phyloP scores from a whole-genome alignment of 31 red algal genomes.

The Odonthalia washingtoniensis region DNA sequence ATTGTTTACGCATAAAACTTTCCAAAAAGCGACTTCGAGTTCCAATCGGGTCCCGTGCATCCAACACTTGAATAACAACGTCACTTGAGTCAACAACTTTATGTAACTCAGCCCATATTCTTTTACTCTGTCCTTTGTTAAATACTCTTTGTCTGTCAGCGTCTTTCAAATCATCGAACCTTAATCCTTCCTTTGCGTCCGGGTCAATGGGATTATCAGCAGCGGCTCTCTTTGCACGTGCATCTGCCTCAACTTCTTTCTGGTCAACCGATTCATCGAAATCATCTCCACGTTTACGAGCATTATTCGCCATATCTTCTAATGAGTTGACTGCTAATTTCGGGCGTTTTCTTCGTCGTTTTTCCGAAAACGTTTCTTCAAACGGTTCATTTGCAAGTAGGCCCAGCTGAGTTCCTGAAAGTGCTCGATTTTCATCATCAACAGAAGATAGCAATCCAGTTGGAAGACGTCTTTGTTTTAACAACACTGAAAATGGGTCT shows the following conservation, averaged over 20 bases:
- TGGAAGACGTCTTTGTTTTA: conserved; percentile 84
- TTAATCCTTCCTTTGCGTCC: conserved; percentile 49
- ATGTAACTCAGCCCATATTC: conserved; percentile 96
- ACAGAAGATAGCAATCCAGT: conserved; percentile 70
- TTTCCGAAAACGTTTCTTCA: conserved; percentile 86
- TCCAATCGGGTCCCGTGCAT: conserved; percentile 90
- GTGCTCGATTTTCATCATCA: conserved; percentile 46
- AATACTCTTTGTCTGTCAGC: conserved; percentile 71
- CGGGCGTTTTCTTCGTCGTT: conserved; percentile 82
- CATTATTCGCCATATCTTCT: conserved; percentile 67
- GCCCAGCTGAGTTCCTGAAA: conserved; percentile 65
- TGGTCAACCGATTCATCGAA: conserved; percentile 61
- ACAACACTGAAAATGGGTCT: conserved; percentile 90
- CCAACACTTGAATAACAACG: conserved; percentile 95
- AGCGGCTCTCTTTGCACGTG: conserved; percentile 53
- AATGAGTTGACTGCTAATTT: conserved; percentile 58
- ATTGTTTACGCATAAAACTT: conserved; percentile 65
- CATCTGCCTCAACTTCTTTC: conserved; percentile 54
- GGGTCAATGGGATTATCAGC: conserved; percentile 49
- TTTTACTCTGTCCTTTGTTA: conserved; percentile 90
- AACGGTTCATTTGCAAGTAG: conserved; percentile 90
- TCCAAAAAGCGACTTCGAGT: conserved; percentile 85
- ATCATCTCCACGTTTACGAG: conserved; percentile 42
- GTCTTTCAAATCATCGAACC: conserved; percentile 71
- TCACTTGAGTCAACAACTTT: conserved; percentile 97